These are phyloP conservation scores for Ulota crispa DNA, from an alignment of 225 moss, liverwort and hornwort species.

Conservation along the genomic window DNA sequence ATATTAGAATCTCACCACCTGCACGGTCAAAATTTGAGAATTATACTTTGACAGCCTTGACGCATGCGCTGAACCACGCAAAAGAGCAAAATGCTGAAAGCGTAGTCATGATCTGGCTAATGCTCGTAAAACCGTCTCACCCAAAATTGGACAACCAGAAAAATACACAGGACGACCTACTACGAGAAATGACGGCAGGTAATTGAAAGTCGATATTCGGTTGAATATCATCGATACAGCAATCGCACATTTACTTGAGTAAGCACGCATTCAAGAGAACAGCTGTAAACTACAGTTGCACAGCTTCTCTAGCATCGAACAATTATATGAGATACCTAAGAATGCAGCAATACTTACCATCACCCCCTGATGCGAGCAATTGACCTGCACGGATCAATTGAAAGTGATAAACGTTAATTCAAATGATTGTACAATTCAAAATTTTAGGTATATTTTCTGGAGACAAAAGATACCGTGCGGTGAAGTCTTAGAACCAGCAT, in stretches of 20 bases:
- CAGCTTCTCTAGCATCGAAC: neutral
- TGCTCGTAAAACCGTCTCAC: neutral
- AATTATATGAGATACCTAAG: neutral
- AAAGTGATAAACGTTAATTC: neutral
- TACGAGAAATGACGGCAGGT: neutral
- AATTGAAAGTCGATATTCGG: neutral
- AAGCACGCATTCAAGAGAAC: neutral
- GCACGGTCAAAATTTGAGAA: constrained; percentile 6
- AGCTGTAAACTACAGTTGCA: neutral
- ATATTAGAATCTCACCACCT: constrained; percentile 85
- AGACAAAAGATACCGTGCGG: neutral
- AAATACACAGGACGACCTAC: neutral
- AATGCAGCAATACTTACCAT: constrained; percentile 51
- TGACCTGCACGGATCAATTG: constrained; percentile 55
- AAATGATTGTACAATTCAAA: neutral
- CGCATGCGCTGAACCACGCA: neutral
- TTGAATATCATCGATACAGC: neutral
- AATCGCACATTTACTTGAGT: neutral
- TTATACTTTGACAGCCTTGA: neutral
- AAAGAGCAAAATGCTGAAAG: neutral
- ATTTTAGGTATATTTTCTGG: neutral
- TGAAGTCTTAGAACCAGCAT: neutral
- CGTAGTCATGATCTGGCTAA: neutral
- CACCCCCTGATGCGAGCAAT: constrained; percentile 84
- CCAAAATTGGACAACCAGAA: neutral